Base-by-base conservation (phyloP, 345 rosid species). In the Clarkia xantiana region DNA sequence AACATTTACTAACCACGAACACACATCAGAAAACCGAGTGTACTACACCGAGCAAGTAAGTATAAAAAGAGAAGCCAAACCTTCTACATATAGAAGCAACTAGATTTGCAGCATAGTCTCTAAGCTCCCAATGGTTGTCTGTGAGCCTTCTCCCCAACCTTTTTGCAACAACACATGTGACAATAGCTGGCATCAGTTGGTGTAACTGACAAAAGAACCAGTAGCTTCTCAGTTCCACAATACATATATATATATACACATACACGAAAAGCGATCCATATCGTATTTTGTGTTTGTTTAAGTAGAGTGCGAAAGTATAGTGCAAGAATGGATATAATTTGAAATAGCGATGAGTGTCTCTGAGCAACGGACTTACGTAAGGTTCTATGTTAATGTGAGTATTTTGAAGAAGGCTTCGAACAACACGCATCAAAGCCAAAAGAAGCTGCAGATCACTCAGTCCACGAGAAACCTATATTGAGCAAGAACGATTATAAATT, bases 161-260 rank as follows among this genome's bases (percentile, higher is more conserved):
- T 71, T 73, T 91, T 9, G 96, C 89, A 45, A 91, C 95, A 56
- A 86, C 83, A 78, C 98, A 91, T 46, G 98, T 91, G 54, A 86
- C 95, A 57, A 84, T 93, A 64, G 96, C 85, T 61, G 98, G 98
- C 98, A 91, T 91, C 90, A 86, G 77, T 62, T 84, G 94, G 73
- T 91, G 96, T 42, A 91, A 84, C 98, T 91, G 93, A 49, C 57
- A 71, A 55, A 51, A 69, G 58, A 67, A 76, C 52, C 49, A 73
- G 58, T 48, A 41, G 47, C 52, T 49, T 58, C 54, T 70, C 66
- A 72, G 61, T 51, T 62, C 53, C 59, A 10, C 48, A 54, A 63
- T 45, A 13, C 51, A 47, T 47, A 18, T 45, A 6, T 8, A 17
- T 45, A 43, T 22, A 48, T 36, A 44, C 53, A 56, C 23, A 60